Evolutionary conservation across 805 yeast genomes (phyloP).

Genomic region (Kregervanrija delftensis): DNA sequence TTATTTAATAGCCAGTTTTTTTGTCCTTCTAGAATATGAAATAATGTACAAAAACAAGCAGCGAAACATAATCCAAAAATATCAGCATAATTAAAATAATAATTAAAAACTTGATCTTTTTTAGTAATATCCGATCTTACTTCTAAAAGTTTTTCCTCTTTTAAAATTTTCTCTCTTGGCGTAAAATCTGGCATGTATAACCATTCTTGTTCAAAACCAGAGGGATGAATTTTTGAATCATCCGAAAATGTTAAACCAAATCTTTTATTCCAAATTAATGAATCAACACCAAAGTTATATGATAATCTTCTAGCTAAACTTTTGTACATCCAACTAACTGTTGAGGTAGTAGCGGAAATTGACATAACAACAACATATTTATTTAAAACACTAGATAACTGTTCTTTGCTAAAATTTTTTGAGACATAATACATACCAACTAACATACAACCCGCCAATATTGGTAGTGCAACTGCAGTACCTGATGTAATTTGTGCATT

Average conservation of each 20-base stretch:
- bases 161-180: slow-evolving; percentile 24
- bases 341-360: slow-evolving; percentile 26
- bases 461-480: slow-evolving; percentile 36
- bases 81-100: slow-evolving; percentile 28
- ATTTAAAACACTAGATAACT: slow-evolving; percentile 28
- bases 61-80: slow-evolving; percentile 19
- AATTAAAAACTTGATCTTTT: slow-evolving; percentile 29
- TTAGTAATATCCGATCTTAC: slow-evolving; percentile 17
- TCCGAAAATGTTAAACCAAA: slow-evolving; percentile 35
- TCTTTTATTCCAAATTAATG: slow-evolving; percentile 27
- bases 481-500: slow-evolving; percentile 18
- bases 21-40: slow-evolving; percentile 19
- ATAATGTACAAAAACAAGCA: slow-evolving; percentile 10
- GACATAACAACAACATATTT: slow-evolving; percentile 30
- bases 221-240: slow-evolving; percentile 31
- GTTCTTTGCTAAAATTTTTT: slow-evolving; percentile 26
- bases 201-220: slow-evolving; percentile 31
- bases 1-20: slow-evolving; percentile 43
- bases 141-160: slow-evolving; percentile 19
- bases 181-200: slow-evolving; percentile 24
- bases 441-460: slow-evolving; percentile 35
- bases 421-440: slow-evolving; percentile 32
- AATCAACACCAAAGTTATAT: slow-evolving; percentile 20
- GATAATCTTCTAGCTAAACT: slow-evolving; percentile 23
- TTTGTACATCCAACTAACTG: slow-evolving; percentile 24